Evolutionary conservation across 805 yeast genomes (phyloP).

Genomic region (Monosporozyma unispora): DNA sequence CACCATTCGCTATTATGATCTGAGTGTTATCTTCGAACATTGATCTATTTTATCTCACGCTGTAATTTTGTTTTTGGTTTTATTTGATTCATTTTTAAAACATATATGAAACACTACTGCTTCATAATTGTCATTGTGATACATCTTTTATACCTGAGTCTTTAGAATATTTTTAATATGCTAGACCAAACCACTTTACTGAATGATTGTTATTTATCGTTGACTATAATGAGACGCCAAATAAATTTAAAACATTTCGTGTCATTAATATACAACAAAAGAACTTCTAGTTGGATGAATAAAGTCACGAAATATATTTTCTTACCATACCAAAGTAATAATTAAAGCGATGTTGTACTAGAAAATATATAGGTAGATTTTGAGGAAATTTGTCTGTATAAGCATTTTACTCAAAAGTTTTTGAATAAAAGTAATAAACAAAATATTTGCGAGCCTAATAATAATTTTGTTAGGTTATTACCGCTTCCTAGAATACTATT

Average conservation of each 20-base stretch:
- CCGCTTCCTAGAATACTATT: background rate
- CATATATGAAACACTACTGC: background rate
- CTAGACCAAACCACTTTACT: no score
- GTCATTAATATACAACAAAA: background rate
- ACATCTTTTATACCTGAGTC: background rate
- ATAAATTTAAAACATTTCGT: background rate
- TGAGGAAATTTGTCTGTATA: background rate
- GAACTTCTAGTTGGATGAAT: background rate
- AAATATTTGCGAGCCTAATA: no score
- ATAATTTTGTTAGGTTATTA: no score
- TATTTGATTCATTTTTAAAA: background rate
- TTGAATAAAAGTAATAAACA: no score
- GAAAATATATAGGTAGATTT: background rate
- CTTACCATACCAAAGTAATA: no score
- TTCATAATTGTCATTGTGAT: background rate
- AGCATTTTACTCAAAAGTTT: no score
- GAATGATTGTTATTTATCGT: no score
- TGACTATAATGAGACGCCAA: background rate
- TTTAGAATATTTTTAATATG: background rate
- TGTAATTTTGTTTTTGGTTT: no score
- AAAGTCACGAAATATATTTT: background rate
- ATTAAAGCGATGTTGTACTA: background rate
- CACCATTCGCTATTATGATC: conserved; percentile 38
- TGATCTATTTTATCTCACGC: background rate
- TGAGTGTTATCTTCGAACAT: conserved; percentile 33